Base-by-base conservation (phyloP, 169 alveolate genomes). In the Babesia ovis region DNA sequence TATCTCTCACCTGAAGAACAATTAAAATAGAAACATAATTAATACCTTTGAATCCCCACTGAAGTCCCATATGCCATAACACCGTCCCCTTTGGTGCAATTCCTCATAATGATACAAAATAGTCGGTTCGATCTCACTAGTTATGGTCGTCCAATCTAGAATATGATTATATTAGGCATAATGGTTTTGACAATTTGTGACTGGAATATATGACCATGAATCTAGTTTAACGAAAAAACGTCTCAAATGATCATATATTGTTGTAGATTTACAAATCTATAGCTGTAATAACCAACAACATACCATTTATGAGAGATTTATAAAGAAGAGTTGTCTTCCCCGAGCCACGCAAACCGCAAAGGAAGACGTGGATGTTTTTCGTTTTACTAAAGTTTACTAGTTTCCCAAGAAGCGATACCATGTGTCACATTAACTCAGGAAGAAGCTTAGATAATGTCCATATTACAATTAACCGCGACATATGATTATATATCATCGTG, bases 281-380 rank as follows among this genome's bases (percentile, higher is more conserved):
- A n/a, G n/a, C n/a, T n/a, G n/a, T n/a, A n/a, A n/a, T n/a, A n/a
- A n/a, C n/a, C n/a, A n/a, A 27, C 8, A 48, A 69, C 87, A 51
- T n/a, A 79, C 87, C 57, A 16, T 56, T 74, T 39, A 79, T 60
- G 20, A 79, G 66, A 29, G 87, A 66, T 41, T 59, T 79, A 43
- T 79, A 79, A 2, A 79, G 60, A 66, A 79, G 54, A 6, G 74
- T 64, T 66, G 87, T 79, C 72, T 79, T 79, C 61, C 87, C 87
- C 1, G 87, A 68, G 12, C 87, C 83, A 25, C 77, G 67, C 56
- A 79, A 68, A 14, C 87, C 87, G 34, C 81, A 70, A 20, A 79
- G 50, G 42, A 79, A 50, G 27, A 79, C 68, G 77, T 79, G 67
- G 43, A 70, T 68, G 57, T 29, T 45, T 53, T 48, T 25, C 32